phyloP scores from a whole-genome alignment of 1,139 yeast genomes.

The Pichia sp. region DNA sequence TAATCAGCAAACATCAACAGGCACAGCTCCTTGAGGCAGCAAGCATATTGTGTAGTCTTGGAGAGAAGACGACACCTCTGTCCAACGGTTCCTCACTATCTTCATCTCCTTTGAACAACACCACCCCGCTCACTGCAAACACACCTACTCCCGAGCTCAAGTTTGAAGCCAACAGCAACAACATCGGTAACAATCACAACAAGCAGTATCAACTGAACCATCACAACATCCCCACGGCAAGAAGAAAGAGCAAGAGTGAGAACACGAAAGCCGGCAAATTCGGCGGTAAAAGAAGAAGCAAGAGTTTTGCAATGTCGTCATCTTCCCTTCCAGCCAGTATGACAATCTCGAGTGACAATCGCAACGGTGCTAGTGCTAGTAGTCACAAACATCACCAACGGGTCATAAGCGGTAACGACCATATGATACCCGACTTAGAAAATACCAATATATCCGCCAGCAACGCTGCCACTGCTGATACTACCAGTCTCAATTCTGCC shows the following conservation, averaged over 20 bases:
- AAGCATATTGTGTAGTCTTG: conserved; percentile 77
- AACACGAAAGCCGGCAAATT: conserved; percentile 15
- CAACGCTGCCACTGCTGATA: not conserved
- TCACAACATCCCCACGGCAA: conserved; percentile 3
- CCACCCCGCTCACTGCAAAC: not conserved
- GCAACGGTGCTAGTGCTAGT: not conserved
- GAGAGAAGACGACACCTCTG: conserved; percentile 37
- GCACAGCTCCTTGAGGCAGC: conserved; percentile 88
- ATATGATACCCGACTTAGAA: not conserved
- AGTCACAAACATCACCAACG: not conserved
- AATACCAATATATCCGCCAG: not conserved
- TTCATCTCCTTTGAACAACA: not conserved
- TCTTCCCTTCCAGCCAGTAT: not conserved
- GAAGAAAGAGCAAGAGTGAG: conserved; percentile 17
- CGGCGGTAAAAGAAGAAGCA: conserved; percentile 18
- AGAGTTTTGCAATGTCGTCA: conserved; percentile 10
- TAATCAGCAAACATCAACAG: conserved; percentile 87
- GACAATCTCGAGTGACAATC: not conserved
- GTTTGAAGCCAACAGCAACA: not conserved
- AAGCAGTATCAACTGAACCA: conserved; percentile 7
- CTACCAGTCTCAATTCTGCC: not conserved
- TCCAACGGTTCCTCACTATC: conserved; percentile 5
- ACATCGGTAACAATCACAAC: not conserved
- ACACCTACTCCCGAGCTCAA: not conserved
- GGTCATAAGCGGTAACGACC: conserved; percentile 3